Base-by-base conservation (phyloP, 2,329 filamentous ascomycete genomes). In the Talaromyces sp. region DNA sequence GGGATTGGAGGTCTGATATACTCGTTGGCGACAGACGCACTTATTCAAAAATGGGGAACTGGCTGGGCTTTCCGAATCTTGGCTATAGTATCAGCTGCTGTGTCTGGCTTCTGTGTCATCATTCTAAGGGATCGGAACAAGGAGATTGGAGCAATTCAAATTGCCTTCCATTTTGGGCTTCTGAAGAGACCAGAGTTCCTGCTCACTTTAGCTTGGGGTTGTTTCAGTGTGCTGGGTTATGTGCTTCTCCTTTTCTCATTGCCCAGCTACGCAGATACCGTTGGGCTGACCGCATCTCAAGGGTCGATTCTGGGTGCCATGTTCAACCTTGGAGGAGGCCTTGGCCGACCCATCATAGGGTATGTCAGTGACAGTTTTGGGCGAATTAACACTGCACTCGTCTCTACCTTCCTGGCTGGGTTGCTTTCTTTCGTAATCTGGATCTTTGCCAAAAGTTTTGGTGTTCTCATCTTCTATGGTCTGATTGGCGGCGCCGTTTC, bases 161-260 rank as follows among this genome's bases (percentile, higher is more conserved):
- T 81, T 27, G 80, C 82, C 2, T 87, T 88, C 69, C 83, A 86
- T 70, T 72, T 81, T 27, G 75, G 77, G 3, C 72, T 88, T 7
- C 83, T 89, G 68, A 79, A 77, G 52, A 79, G 82, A 1, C 75
- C 79, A 0, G 84, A 89, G 33, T 56, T 62, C 3, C 33, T 50
- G 60, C 47, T 52, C 24, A 27, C 50, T 2, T 56, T 52, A 39
- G 77, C 72, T 3, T 90, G 85, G 77, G 87, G 85, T 0, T 81
- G 85, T 65, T 80, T 89, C 67, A 86, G 82, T 60, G 86, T 89
- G 82, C 77, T 90, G 6, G 88, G 85, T 6, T 90, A 90, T 68
- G 84, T 89, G 22, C 84, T 87, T 0, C 74, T 90, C 1, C 78
- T 90, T 2, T 90, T 88, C 75, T 87, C 83, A 2, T 74, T 90